phyloP scores from a whole-genome alignment of 805 yeast genomes.

The Starmerella roubikii region DNA sequence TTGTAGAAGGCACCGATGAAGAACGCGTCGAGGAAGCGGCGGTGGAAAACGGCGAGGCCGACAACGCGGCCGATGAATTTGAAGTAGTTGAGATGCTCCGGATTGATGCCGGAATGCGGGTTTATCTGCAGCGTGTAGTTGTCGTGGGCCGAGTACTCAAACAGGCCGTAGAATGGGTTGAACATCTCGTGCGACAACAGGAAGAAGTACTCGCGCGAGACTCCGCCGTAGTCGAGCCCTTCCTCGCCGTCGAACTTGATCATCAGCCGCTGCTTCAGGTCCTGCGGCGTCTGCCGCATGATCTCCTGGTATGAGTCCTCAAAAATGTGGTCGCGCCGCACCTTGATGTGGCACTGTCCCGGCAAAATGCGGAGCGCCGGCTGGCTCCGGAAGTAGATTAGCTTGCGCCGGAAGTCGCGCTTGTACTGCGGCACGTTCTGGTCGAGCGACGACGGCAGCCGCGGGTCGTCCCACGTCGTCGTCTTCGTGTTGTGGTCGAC shows the following conservation, averaged over 20 bases:
- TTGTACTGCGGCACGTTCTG: slow-evolving; percentile 98
- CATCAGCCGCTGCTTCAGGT: slow-evolving; percentile 92
- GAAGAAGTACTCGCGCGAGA: slow-evolving; percentile 94
- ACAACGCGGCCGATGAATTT: slow-evolving; percentile 97
- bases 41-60: slow-evolving; percentile 95
- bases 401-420: slow-evolving; percentile 96
- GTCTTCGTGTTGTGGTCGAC: slow-evolving; percentile 99
- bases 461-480: slow-evolving; percentile 99
- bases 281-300: slow-evolving; percentile 98
- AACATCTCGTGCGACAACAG: slow-evolving; percentile 95
- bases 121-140: slow-evolving; percentile 95
- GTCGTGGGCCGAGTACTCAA: slow-evolving; percentile 95
- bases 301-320: slow-evolving; percentile 97
- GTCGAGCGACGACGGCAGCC: slow-evolving; percentile 91
- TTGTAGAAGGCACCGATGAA: slow-evolving; percentile 96
- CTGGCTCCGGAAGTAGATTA: slow-evolving; percentile 93
- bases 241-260: slow-evolving; percentile 98
- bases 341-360: slow-evolving; percentile 97
- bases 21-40: slow-evolving; percentile 94
- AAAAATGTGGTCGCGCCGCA: slow-evolving; percentile 87
- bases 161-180: slow-evolving; percentile 92
- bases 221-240: slow-evolving; percentile 99
- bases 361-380: slow-evolving; percentile 95
- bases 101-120: slow-evolving; percentile 92
- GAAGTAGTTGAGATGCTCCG: slow-evolving; percentile 95